Conservation (phyloP, 2,329 filamentous ascomycete genomes). For the Clonostachys rosea region DNA sequence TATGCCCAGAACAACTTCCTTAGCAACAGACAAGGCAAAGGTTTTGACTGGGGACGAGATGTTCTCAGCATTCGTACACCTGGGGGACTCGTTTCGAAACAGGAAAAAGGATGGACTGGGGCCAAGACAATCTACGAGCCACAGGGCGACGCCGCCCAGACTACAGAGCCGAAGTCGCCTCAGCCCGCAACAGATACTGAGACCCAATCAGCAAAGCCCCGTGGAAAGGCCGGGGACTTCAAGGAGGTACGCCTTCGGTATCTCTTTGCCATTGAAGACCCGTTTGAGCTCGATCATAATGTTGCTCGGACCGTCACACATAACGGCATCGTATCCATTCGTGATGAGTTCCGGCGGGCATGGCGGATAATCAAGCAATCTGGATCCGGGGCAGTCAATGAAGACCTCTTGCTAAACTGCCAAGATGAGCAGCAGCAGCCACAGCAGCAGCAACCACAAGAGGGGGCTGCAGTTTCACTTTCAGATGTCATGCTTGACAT, state of each 20-base stretch:
- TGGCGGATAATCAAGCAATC: slow-evolving; percentile 63
- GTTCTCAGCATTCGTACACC: slow-evolving; percentile 72
- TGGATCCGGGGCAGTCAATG: slow-evolving; percentile 31
- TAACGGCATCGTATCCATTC: slow-evolving; percentile 73
- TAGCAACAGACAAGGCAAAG: slow-evolving; percentile 36
- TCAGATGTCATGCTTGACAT: slow-evolving; percentile 22
- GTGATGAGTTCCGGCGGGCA: slow-evolving; percentile 79
- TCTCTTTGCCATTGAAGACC: slow-evolving; percentile 87
- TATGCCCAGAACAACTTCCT: slow-evolving; percentile 61
- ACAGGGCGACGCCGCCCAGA: slow-evolving; percentile 2
- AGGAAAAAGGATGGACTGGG: slow-evolving; percentile 81
- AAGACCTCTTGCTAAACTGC: slow-evolving; percentile 50
- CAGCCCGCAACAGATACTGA: background rate
- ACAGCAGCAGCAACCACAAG: background rate
- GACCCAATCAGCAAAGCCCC: background rate
- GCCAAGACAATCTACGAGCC: slow-evolving; percentile 64
- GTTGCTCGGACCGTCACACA: slow-evolving; percentile 83
- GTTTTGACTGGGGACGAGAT: slow-evolving; percentile 77
- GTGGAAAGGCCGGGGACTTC: slow-evolving; percentile 21
- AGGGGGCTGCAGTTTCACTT: slow-evolving; percentile 9
- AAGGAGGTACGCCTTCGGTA: slow-evolving; percentile 77
- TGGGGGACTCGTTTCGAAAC: slow-evolving; percentile 68
- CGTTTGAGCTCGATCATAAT: slow-evolving; percentile 85
- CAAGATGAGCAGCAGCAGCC: slow-evolving; percentile 17
- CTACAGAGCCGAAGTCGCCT: background rate